These are phyloP conservation scores for Pseudogymnoascus sp. DNA, from an alignment of 2,329 filamentous ascomycete genomes.

Conservation along the genomic window DNA sequence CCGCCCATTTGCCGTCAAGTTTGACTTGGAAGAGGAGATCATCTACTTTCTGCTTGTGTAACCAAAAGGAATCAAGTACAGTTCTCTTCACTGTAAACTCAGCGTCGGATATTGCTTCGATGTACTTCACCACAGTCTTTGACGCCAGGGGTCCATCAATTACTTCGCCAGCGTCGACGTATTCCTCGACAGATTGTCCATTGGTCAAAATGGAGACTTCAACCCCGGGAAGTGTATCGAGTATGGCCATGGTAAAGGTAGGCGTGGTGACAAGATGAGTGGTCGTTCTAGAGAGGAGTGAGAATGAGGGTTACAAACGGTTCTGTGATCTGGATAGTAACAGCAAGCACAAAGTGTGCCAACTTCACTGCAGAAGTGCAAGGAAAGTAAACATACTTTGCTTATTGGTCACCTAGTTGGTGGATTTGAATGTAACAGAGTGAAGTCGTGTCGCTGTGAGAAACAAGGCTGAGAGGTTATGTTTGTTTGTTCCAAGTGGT, in stretches of 20 bases:
- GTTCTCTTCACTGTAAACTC: neutral
- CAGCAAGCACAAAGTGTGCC: neutral
- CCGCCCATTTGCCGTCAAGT: neutral
- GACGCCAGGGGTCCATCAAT: neutral
- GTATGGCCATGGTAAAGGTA: conserved; percentile 19
- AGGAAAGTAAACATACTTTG: neutral
- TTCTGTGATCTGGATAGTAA: neutral
- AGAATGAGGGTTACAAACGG: neutral
- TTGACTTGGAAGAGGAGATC: neutral
- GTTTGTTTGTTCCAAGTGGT: neutral
- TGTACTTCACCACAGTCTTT: neutral
- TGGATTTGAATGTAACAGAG: neutral
- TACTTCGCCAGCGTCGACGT: neutral
- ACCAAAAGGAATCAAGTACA: neutral
- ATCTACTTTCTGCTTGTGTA: neutral
- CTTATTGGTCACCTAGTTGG: neutral
- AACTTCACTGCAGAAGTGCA: neutral
- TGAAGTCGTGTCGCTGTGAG: neutral
- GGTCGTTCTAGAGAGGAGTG: neutral
- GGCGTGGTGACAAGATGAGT: neutral
- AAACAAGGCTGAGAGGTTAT: neutral
- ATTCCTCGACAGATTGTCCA: conserved; percentile 17
- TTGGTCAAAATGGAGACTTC: conserved; percentile 20
- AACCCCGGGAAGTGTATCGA: conserved; percentile 18
- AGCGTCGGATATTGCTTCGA: neutral